Evolutionary conservation across 164 flowering plant species (phyloP).

Genomic region (Tetracentron sinense): DNA sequence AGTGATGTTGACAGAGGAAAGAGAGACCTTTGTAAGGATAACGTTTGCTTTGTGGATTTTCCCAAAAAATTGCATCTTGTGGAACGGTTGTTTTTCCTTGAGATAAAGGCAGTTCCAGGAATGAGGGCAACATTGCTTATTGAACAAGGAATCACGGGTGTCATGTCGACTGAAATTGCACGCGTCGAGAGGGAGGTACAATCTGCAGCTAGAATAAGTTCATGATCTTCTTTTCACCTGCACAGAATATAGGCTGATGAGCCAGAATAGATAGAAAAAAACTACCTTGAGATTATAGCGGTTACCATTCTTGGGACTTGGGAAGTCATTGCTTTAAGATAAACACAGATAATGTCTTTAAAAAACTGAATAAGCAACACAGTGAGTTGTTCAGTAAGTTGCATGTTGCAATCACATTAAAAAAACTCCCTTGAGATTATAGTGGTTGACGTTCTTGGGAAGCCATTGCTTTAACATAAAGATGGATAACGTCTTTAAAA

Average conservation of each 20-base stretch:
- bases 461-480: not conserved
- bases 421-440: not conserved
- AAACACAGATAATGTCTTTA: not conserved
- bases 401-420: no score
- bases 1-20: constrained; percentile 44
- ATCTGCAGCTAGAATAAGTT: constrained; percentile 12
- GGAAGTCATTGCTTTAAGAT: not conserved
- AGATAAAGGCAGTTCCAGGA: constrained; percentile 40
- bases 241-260: constrained; percentile 11
- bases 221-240: constrained; percentile 34
- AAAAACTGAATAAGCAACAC: not conserved
- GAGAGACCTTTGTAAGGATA: constrained; percentile 30
- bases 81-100: constrained; percentile 35
- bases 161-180: constrained; percentile 39
- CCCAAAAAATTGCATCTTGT: constrained; percentile 33
- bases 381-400: not conserved
- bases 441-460: not conserved
- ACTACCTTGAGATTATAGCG: not conserved
- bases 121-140: constrained; percentile 41
- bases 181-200: constrained; percentile 7
- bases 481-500: not conserved
- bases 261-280: not conserved
- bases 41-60: constrained; percentile 26
- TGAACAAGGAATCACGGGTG: constrained; percentile 65
- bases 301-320: not conserved